These are phyloP conservation scores for Cryptomeria japonica DNA, from an alignment of 75 land plant species.

Conservation along the genomic window DNA sequence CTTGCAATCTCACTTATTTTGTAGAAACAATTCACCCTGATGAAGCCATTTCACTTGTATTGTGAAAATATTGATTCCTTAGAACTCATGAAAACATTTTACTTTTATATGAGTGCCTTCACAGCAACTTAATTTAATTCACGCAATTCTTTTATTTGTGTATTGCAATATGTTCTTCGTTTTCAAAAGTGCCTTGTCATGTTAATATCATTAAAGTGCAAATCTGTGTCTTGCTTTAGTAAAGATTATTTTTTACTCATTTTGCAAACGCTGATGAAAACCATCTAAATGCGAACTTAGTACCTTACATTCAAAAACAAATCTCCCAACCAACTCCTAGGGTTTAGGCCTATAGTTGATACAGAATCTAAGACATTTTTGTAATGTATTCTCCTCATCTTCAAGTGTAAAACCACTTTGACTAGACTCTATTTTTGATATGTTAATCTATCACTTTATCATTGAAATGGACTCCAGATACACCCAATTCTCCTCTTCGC, in stretches of 20 bases:
- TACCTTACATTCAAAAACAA: conserved; percentile 45
- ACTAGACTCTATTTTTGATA: conserved; percentile 59
- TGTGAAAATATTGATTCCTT: no score
- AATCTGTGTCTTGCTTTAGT: conserved; percentile 49
- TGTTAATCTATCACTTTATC: conserved; percentile 80
- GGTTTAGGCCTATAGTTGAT: conserved; percentile 65
- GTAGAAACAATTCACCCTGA: no score
- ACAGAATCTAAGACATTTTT: conserved; percentile 73
- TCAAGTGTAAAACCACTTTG: conserved; percentile 53
- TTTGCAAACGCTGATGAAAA: conserved; percentile 68
- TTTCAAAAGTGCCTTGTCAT: no score
- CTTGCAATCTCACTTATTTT: no score
- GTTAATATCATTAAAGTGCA: conserved; percentile 81
- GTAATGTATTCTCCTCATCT: conserved; percentile 45
- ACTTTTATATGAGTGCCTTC: no score
- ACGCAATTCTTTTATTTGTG: no score
- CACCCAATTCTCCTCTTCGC: no score
- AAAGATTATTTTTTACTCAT: conserved; percentile 57
- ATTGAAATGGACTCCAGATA: no score
- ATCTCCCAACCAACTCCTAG: conserved; percentile 79
- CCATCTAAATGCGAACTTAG: conserved; percentile 57
- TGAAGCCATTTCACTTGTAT: no score
- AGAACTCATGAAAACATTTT: no score
- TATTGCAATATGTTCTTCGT: no score
- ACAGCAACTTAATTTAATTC: no score